Evolutionary conservation across 345 rosid genomes (phyloP), one percentile per base, ranked within the genome.

Genomic region (Salix dunnii): DNA sequence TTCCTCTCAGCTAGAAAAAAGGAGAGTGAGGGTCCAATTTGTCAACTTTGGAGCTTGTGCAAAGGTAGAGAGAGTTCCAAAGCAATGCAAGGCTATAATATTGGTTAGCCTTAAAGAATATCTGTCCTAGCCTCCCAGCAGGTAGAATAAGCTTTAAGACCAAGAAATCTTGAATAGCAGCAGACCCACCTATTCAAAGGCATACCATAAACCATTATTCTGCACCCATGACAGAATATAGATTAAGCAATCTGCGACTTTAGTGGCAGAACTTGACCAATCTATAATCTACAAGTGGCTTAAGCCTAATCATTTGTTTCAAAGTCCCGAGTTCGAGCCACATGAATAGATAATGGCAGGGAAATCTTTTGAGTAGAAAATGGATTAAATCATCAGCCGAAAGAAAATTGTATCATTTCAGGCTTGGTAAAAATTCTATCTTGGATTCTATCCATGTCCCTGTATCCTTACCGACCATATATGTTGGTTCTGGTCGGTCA

Each of bases 131-230:
- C 85, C 82, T 65, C 80, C 72, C 77, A 48, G 35, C 68, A 60
- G 31, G 61, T 38, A 23, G 23, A 62, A 40, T 35, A 73, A 80
- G 64, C 84, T 83, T 82, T 76, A 30, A 71, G 48, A 28, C 75
- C 71, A 76, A 74, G 78, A 80, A 55, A 71, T 33, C 64, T 79
- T 72, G 20, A 78, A 38, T 43, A 25, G 4, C 40, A 71, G 82
- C 40, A 71, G 82, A 74, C 85, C 87, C 87, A 79, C 81, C 74
- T 46, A 31, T 75, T 55, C 36, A 79, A 71, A 36, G 48, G 62
- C 74, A 77, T 64, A 58, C 16, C 76, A 21, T 7, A 36, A 35
- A 58, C 80, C 25, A 79, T 75, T 68, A 82, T 77, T 53, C 73
- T 74, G 23, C 33, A 38, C 70, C 83, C 72, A 73, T 48, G n/a